Conservation (phyloP, 345 rosid genomes). For the Salix suchowensis region DNA sequence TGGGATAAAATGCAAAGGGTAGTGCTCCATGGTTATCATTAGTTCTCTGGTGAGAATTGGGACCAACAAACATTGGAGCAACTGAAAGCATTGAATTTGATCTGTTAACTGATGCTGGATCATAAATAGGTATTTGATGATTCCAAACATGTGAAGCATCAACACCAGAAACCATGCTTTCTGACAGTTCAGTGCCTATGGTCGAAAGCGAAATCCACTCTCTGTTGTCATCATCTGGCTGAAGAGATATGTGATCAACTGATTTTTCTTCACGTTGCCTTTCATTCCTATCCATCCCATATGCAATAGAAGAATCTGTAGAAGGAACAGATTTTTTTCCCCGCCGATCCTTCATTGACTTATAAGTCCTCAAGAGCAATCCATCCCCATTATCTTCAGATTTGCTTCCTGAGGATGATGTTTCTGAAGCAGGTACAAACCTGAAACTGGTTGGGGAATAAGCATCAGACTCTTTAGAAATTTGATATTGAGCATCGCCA, state of each 20-base stretch:
- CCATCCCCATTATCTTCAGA: conserved; percentile 17
- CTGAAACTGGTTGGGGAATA: conserved; percentile 1
- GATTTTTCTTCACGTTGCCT: neutral
- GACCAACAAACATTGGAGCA: conserved; percentile 10
- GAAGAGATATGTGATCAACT: conserved; percentile 2
- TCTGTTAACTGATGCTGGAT: conserved; percentile 6
- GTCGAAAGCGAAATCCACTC: conserved; percentile 7
- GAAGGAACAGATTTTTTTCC: conserved; percentile 1
- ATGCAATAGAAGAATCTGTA: neutral
- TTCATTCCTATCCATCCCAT: conserved; percentile 9
- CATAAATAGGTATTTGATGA: conserved; percentile 8
- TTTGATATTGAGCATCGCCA: neutral
- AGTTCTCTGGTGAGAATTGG: conserved; percentile 2
- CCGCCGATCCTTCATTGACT: conserved; percentile 5
- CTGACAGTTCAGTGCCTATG: neutral
- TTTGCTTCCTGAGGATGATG: conserved; percentile 7
- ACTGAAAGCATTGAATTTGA: conserved; percentile 5
- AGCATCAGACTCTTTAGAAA: neutral
- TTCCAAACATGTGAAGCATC: conserved; percentile 3
- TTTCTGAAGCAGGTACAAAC: neutral
- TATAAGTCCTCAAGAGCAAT: neutral
- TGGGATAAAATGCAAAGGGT: conserved; percentile 16
- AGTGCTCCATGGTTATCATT: neutral
- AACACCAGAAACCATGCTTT: conserved; percentile 2
- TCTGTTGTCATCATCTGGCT: conserved; percentile 1